These are phyloP conservation scores for Rhodotorula sp. DNA, from an alignment of 1,284 basidiomycete species.

Conservation along the genomic window DNA sequence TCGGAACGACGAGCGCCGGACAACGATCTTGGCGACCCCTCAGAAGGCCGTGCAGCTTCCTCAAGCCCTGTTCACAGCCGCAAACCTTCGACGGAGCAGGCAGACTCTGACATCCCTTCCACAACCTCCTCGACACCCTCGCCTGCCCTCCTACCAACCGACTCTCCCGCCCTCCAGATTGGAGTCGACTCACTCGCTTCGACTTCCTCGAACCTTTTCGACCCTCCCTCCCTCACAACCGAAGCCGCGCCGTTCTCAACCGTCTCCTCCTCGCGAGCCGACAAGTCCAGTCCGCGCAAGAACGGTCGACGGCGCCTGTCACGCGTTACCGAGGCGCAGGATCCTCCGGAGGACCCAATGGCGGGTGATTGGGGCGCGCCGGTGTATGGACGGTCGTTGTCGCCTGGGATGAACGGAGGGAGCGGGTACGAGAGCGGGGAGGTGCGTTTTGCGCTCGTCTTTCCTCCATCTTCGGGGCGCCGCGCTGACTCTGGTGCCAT, in stretches of 20 bases:
- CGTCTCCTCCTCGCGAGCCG: not conserved
- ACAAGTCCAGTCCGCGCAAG: not conserved
- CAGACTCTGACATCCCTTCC: not conserved
- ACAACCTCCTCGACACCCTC: not conserved
- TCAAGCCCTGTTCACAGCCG: not conserved
- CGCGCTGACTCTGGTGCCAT: not conserved
- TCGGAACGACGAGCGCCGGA: not conserved
- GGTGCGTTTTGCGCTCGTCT: not conserved
- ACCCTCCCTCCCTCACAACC: constrained; percentile 15
- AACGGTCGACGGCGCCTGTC: constrained; percentile 3
- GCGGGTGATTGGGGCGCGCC: constrained; percentile 37
- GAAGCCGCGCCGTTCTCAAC: constrained; percentile 23
- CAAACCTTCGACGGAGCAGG: not conserved
- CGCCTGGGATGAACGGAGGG: constrained; percentile 24
- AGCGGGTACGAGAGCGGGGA: constrained; percentile 31
- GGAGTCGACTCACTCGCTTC: not conserved
- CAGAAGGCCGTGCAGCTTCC: too few relatives aligned
- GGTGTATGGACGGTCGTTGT: constrained; percentile 12
- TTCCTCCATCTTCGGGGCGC: not conserved
- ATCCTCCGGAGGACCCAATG: constrained; percentile 29
- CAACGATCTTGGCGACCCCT: not conserved
- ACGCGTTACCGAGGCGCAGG: constrained; percentile 27
- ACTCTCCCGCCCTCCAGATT: constrained; percentile 12
- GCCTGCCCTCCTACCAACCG: not conserved
- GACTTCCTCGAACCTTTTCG: not conserved